Conservation (phyloP, 495 filamentous ascomycete species). For the Barbatosphaeria neglecta region DNA sequence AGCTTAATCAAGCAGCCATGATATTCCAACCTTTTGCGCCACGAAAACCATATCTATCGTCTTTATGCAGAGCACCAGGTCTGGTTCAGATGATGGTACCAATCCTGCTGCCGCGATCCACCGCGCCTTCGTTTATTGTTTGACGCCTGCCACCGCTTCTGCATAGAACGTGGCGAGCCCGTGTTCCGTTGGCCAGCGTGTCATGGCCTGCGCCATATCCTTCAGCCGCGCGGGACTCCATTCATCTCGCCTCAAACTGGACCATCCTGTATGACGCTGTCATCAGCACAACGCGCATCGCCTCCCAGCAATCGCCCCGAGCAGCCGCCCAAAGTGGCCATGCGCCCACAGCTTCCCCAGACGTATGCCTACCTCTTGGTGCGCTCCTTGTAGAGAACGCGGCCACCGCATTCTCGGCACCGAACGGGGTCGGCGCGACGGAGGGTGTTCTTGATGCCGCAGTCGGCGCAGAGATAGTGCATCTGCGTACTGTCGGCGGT, state of each 20-base stretch:
- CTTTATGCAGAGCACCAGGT: no score
- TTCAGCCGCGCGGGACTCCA: no score
- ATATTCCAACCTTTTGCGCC: no score
- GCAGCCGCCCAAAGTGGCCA: no score
- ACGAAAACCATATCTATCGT: no score
- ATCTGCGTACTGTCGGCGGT: conserved; percentile 36
- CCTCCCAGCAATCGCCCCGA: neutral
- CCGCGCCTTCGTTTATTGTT: no score
- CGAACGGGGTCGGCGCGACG: conserved; percentile 80
- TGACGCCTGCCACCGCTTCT: no score
- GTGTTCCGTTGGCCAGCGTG: no score
- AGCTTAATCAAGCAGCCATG: no score
- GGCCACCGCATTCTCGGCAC: conserved; percentile 92
- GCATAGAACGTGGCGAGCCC: neutral
- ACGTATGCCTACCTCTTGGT: conserved; percentile 69
- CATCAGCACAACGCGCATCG: conserved; percentile 2
- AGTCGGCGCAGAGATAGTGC: conserved; percentile 88
- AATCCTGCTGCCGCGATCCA: no score
- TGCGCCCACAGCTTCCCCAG: neutral
- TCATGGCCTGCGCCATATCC: neutral
- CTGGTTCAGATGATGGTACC: no score
- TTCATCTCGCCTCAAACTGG: conserved; percentile 90
- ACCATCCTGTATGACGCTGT: conserved; percentile 55
- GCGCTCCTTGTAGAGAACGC: conserved; percentile 93
- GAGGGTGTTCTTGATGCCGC: conserved; percentile 67